Evolutionary conservation across 2,329 filamentous ascomycete species (phyloP), one percentile per base, ranked within the genome.

Genomic region (Epicoccum nigrum): DNA sequence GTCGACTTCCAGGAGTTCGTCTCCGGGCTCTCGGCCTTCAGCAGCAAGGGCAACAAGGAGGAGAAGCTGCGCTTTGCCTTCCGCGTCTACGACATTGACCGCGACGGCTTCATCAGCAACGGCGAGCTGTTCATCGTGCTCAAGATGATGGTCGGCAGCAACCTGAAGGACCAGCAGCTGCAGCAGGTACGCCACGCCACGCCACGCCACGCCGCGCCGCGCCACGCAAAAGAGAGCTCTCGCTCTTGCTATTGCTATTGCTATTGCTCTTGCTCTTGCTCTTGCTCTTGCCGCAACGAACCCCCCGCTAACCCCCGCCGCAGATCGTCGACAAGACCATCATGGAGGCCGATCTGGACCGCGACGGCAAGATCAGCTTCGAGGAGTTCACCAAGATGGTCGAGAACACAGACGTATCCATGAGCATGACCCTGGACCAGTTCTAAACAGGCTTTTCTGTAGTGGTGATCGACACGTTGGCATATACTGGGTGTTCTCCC

Each of bases 121-220:
- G 94, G 94, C 68, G 94, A 99, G 81, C 84, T 99, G 43, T 99
- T 97, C 76, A 97, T 99, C 69, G 94, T 99, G 70, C 83, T 99
- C 69, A 99, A 99, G 88, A 99, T 99, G 94, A 99, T 99, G 94
- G 94, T 99, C 43, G 94, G 94, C 54, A 97, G 90, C 80, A 99
- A 99, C 76, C 80, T 99, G 70, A 99, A 99, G 83, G 94, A 99
- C 75, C 91, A 97, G 77, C 94, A 99, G 79, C 79, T 99, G 73
- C 94, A 99, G 80, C 94, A 93, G 76, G 78, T 80, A 67, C 41
- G 65, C 39, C 8, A n/a, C n/a, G n/a, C n/a, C n/a, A n/a, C n/a
- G n/a, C n/a, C n/a, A n/a, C n/a, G n/a, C n/a, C n/a, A n/a, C n/a
- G n/a, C n/a, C n/a, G n/a, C n/a, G n/a, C n/a, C n/a, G n/a, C n/a